These are phyloP conservation scores for Telopea speciosissima DNA, from an alignment of 177 flowering plant genomes.

Conservation along the genomic window DNA sequence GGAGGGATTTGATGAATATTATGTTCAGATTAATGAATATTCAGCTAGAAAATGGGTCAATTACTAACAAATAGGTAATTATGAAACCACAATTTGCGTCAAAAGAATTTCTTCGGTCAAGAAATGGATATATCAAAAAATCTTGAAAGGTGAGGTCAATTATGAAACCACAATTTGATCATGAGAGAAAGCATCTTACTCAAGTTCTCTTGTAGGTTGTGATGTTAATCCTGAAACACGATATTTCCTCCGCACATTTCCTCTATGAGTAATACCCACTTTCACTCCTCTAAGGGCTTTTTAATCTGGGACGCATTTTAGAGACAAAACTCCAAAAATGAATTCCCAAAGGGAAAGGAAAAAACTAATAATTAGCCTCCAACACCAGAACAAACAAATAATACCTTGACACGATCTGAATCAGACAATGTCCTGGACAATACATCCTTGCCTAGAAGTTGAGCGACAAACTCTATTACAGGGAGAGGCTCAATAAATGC, in stretches of 20 bases:
- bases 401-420: slow-evolving; percentile 78
- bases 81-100: too few species aligned
- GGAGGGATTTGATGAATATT: too few species aligned
- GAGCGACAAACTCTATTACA: slow-evolving; percentile 78
- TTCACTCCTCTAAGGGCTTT: slow-evolving; percentile 84
- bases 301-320: slow-evolving; percentile 46
- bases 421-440: slow-evolving; percentile 66
- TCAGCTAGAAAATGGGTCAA: too few species aligned
- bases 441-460: slow-evolving; percentile 68
- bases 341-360: background rate
- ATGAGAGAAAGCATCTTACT: slow-evolving; percentile 38
- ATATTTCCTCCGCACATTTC: too few species aligned
- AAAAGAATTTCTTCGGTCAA: too few species aligned
- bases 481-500: slow-evolving; percentile 93
- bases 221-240: too few species aligned
- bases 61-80: too few species aligned
- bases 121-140: too few species aligned
- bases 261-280: slow-evolving; percentile 96
- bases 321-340: background rate
- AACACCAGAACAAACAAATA: background rate
- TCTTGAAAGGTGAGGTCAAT: too few species aligned
- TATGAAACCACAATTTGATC: too few species aligned
- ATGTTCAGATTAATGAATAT: too few species aligned
- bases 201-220: slow-evolving; percentile 86
- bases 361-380: background rate